phyloP scores from a whole-genome alignment of 306 rosid species.

The Sindora glabra region DNA sequence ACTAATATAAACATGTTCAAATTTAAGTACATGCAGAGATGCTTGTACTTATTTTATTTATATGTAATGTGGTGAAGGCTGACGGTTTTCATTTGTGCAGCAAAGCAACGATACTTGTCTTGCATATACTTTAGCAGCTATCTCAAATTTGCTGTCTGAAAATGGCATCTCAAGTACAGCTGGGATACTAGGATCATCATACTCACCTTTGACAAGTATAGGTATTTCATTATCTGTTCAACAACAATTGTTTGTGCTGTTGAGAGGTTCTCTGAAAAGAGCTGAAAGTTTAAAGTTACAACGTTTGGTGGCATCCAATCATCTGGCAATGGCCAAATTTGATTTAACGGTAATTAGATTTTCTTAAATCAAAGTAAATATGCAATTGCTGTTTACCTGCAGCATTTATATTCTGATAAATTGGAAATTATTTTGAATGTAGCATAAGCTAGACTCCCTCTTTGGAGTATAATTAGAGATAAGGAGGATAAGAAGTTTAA shows the following conservation, averaged over 20 bases:
- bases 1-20: no score
- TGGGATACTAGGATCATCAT: constrained; percentile 80
- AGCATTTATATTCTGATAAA: no score
- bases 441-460: background rate
- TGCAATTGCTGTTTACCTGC: background rate
- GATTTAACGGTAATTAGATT: constrained; percentile 67
- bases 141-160: constrained; percentile 90
- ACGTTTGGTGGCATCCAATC: constrained; percentile 86
- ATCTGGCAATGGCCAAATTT: constrained; percentile 90
- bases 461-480: background rate
- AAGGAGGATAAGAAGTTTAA: background rate
- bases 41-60: background rate
- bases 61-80: constrained; percentile 14
- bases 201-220: constrained; percentile 75
- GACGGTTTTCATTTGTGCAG: constrained; percentile 48
- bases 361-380: constrained; percentile 2
- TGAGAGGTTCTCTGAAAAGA: constrained; percentile 89
- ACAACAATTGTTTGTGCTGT: constrained; percentile 87
- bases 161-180: constrained; percentile 85
- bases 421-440: no score
- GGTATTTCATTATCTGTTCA: constrained; percentile 83
- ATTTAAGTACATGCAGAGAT: background rate
- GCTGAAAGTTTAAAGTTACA: constrained; percentile 87
- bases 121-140: constrained; percentile 87
- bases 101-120: constrained; percentile 91